Base-by-base conservation (phyloP, 2,329 filamentous ascomycete genomes). In the Paecilomyces sp. region DNA sequence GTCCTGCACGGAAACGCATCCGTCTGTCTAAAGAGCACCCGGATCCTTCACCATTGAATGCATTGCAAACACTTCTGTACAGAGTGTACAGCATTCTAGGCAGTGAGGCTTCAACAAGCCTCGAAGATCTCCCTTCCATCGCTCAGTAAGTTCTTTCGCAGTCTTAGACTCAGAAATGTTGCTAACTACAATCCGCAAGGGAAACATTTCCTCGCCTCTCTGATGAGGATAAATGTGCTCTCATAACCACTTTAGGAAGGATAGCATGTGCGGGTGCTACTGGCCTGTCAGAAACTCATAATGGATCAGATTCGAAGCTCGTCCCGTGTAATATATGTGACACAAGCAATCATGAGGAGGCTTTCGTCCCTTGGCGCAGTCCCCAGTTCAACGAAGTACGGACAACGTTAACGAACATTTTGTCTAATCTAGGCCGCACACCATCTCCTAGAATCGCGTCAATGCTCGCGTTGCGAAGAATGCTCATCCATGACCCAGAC, bases 391-490 rank as follows among this genome's bases (percentile, higher is more conserved):
- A 72, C 57, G 67, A 73, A 31, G 58, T 79, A 31, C 71, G 74
- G 76, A 71, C 74, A 11, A 78, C 79, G 2, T 75, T 82, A 33
- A 63, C 76, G n/a, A 67, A 74, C 18, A 68, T 79, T 51, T 61
- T 78, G 41, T 74, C 77, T 7, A 72, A 63, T 33, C 68, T 80
- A 15, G 70, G 74, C 25, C 72, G 77, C 60, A 85, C 84, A 22
- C 82, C 82, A n/a, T 82, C 80, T 54, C 80, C 85, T 36, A 83
- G 91, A 54, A 81, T 95, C 47, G 80, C 85, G 61, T 87, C 88
- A 9, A 91, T 94, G 85, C 74, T 88, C 60, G 82, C 86, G 3
- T 78, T 96, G 55, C 85, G 87, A 65, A 85, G 87, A 54, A 77
- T 94, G 50, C 80, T 90, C 28, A 80, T 83, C 55, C 91, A 96